Percentiles rank a stretch among this genome's conserved stretches.
Evolutionary conservation across 805 yeast species (phyloP).

Genomic region (Ascoidea rubescens): DNA sequence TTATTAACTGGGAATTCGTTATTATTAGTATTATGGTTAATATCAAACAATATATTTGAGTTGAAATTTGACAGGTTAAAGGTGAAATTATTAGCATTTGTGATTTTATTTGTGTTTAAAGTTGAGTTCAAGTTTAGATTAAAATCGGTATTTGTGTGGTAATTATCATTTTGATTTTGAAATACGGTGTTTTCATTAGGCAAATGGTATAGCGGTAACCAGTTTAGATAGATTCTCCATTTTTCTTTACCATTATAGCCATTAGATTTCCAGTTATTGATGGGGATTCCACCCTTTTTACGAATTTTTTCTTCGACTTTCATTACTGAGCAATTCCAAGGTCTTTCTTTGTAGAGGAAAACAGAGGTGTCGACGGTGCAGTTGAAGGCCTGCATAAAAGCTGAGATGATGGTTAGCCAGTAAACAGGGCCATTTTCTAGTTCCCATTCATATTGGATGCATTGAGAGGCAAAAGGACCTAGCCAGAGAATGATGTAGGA

Average conservation of each 20-base stretch:
- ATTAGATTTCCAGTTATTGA: slow-evolving; percentile 10
- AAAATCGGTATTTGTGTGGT: too few relatives aligned
- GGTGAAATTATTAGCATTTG: slow-evolving; percentile 60
- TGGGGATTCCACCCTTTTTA: slow-evolving; percentile 1
- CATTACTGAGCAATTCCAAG: slow-evolving; percentile 43
- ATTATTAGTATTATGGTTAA: slow-evolving; percentile 19
- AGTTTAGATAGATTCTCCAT: slow-evolving; percentile 27
- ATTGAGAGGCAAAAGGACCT: slow-evolving; percentile 59
- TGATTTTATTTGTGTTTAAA: slow-evolving; percentile 18
- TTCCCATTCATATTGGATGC: slow-evolving; percentile 38
- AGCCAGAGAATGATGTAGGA: slow-evolving; percentile 75
- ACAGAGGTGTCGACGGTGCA: slow-evolving; percentile 69
- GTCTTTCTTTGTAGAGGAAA: slow-evolving; percentile 63
- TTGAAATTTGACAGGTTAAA: slow-evolving; percentile 33
- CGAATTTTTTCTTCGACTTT: slow-evolving; percentile 3
- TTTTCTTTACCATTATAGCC: slow-evolving; percentile 14
- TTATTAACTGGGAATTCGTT: slow-evolving; percentile 64
- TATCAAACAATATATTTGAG: background rate
- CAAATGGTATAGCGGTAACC: slow-evolving; percentile 30
- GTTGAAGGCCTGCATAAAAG: slow-evolving; percentile 68
- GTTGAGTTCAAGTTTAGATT: background rate
- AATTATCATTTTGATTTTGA: too few relatives aligned
- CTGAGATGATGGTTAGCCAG: slow-evolving; percentile 56
- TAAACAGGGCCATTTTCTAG: slow-evolving; percentile 34
- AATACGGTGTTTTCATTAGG: slow-evolving; percentile 18